Evolutionary conservation across 805 yeast species (phyloP).

Genomic region (Saccharomycopsis fibuligera): DNA sequence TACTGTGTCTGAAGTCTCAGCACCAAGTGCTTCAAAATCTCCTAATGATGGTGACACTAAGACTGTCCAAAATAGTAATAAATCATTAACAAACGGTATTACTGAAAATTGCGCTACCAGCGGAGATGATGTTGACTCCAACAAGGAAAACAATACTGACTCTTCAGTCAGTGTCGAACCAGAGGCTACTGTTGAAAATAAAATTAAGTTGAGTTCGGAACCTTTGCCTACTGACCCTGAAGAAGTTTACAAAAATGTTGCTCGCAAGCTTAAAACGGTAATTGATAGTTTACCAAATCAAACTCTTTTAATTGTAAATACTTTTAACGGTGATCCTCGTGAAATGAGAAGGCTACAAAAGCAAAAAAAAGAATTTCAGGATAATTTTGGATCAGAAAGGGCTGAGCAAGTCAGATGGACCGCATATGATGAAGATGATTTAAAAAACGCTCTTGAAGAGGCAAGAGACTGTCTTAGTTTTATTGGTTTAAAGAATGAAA

Average conservation of each 20-base stretch:
- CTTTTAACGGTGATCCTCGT: slow-evolving; percentile 58
- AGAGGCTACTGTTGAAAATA: too few relatives aligned
- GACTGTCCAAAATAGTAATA: too few relatives aligned
- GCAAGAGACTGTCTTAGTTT: slow-evolving; percentile 62
- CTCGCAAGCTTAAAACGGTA: slow-evolving; percentile 40
- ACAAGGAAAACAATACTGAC: too few relatives aligned
- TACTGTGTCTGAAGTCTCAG: background rate
- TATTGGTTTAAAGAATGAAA: slow-evolving; percentile 36
- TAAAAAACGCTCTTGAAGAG: slow-evolving; percentile 38
- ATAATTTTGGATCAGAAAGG: slow-evolving; percentile 36
- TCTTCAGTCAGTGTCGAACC: too few relatives aligned
- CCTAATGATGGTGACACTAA: too few relatives aligned
- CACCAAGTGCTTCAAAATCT: too few relatives aligned
- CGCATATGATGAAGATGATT: slow-evolving; percentile 37
- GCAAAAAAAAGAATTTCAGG: slow-evolving; percentile 37
- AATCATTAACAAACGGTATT: too few relatives aligned
- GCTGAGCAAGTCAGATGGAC: slow-evolving; percentile 45
- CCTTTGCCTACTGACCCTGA: too few relatives aligned
- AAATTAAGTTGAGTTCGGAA: too few relatives aligned
- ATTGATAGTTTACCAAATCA: slow-evolving; percentile 49
- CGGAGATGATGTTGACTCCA: too few relatives aligned
- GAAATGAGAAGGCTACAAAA: slow-evolving; percentile 41
- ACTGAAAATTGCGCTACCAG: too few relatives aligned
- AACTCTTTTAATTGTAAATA: slow-evolving; percentile 52
- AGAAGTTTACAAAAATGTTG: slow-evolving; percentile 31